Evolutionary conservation across 148 eudicot species (phyloP), one percentile per base, ranked within the genome.

Genomic region (Talinum fruticosum): DNA sequence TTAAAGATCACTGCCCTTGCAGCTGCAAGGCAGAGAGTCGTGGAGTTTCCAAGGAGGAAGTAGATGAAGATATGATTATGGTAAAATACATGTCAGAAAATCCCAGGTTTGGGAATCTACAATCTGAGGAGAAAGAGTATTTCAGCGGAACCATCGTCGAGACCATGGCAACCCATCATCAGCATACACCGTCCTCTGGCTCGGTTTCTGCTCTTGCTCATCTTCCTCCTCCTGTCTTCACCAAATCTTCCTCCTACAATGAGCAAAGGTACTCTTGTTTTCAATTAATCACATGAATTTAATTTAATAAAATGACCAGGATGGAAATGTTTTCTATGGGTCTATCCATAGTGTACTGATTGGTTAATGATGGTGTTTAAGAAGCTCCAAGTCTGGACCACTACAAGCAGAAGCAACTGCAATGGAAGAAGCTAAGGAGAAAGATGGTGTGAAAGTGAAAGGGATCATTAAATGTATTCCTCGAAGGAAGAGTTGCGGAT

Each of bases 111-210:
- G 94, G 99, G 81, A 87, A 87, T 57, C 77, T 83, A 57, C 94
- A 90, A 67, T 77, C 88, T 0, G 93, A 95, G 79, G 99, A 96
- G 78, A 96, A 89, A 75, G 99, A 90, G 88, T 96, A 88, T 49
- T 96, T 93, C 69, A 96, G 99, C 77, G 99, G 99, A 65, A 96
- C 97, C 28, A 93, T 96, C 44, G 87, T 90, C 65, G 97, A 90
- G 82, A 67, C 88, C 3, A 88, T 86, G 79, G 59, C 65, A 2
- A 35, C 33, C 32, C 71, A 72, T 68, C 81, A 73, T 78, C 77
- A 82, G 28, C 78, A 82, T 24, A 68, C 74, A 1, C 75, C 69
- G 7, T 76, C 76, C 8, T 71, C 75, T 10, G 76, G 28, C 37
- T 71, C 73, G 33, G 79, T 51, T 21, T 73, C 82, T 13, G 53